phyloP scores from a whole-genome alignment of 495 filamentous ascomycete species.

The Terfezia boudieri region DNA sequence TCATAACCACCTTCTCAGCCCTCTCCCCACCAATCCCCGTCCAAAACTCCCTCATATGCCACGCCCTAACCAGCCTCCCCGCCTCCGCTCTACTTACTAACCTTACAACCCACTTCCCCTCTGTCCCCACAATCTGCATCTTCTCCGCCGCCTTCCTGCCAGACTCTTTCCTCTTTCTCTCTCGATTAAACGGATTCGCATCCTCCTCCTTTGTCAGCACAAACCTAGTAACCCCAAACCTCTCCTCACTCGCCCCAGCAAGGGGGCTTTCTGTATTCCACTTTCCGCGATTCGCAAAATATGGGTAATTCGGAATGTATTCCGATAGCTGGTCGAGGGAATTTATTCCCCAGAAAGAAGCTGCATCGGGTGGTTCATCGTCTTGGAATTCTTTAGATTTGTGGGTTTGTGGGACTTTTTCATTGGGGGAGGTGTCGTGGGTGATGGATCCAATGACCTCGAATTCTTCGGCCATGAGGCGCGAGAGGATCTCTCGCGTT shows the following conservation, averaged over 20 bases:
- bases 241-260: background rate
- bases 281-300: background rate
- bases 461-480: background rate
- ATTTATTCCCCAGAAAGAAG: background rate
- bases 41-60: conserved; percentile 8
- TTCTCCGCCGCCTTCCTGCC: background rate
- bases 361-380: background rate
- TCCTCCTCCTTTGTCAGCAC: background rate
- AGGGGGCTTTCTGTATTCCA: background rate
- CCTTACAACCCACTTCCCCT: conserved; percentile 14
- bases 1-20: conserved; percentile 10
- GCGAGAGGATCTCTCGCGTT: conserved; percentile 6
- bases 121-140: conserved; percentile 1
- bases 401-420: too few relatives aligned
- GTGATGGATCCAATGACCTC: background rate
- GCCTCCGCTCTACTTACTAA: conserved; percentile 13
- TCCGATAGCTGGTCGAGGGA: background rate
- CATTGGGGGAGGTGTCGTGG: background rate
- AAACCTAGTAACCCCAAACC: background rate
- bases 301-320: background rate
- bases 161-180: background rate
- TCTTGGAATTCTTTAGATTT: background rate
- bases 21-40: conserved; percentile 9
- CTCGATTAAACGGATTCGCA: background rate
- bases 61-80: conserved; percentile 8